Conservation (phyloP, 2,329 filamentous ascomycete genomes). For the Teratosphaeria gauchensis region DNA sequence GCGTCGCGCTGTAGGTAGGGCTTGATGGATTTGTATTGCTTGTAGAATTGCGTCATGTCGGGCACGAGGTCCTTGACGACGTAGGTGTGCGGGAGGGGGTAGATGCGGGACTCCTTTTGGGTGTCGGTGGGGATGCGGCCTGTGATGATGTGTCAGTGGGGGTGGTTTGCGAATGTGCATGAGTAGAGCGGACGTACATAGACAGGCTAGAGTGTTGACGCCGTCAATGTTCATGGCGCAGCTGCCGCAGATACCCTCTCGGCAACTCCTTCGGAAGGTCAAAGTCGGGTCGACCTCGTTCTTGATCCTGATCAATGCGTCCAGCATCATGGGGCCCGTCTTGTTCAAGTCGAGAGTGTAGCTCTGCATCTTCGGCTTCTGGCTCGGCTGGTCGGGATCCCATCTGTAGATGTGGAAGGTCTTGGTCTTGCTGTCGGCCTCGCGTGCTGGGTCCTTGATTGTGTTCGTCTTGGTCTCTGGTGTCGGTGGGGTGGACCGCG, state of each 20-base stretch:
- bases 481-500: slow-evolving; percentile 14
- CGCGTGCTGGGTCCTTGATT: slow-evolving; percentile 50
- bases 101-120: slow-evolving; percentile 77
- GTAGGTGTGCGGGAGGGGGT: slow-evolving; percentile 96
- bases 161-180: not conserved
- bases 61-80: slow-evolving; percentile 98
- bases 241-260: slow-evolving; percentile 96
- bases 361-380: slow-evolving; percentile 91
- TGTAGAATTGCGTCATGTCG: slow-evolving; percentile 97
- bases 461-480: slow-evolving; percentile 49
- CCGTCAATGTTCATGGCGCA: slow-evolving; percentile 99
- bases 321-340: slow-evolving; percentile 97
- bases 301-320: slow-evolving; percentile 96
- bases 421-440: slow-evolving; percentile 60
- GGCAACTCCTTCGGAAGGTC: slow-evolving; percentile 90
- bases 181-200: slow-evolving; percentile 61
- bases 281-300: slow-evolving; percentile 96
- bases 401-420: slow-evolving; percentile 98
- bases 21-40: slow-evolving; percentile 99
- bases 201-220: slow-evolving; percentile 91
- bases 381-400: slow-evolving; percentile 85
- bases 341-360: slow-evolving; percentile 97
- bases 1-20: slow-evolving; percentile 92
- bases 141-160: slow-evolving; percentile 31
- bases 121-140: slow-evolving; percentile 88